Percentiles rank a stretch among this genome's conserved stretches.
phyloP scores from a whole-genome alignment of 192 early-diverging fungal species.

The Umbelopsis sp. region DNA sequence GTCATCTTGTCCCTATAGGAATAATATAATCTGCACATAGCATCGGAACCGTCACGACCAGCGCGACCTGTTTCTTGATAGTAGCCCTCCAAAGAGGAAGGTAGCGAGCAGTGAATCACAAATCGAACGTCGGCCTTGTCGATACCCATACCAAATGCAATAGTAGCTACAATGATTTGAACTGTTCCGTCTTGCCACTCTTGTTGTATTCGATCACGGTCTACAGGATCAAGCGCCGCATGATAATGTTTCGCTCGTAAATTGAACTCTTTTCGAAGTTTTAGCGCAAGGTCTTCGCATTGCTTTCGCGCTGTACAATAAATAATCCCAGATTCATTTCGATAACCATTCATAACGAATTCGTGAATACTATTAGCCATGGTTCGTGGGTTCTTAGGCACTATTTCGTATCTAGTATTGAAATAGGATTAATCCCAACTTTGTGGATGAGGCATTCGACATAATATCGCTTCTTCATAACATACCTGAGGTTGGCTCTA shows the following conservation, averaged over 20 bases:
- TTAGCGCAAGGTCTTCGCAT: conserved; percentile 82
- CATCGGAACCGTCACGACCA: conserved; percentile 86
- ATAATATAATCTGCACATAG: conserved; percentile 87
- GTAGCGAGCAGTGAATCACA: conserved; percentile 91
- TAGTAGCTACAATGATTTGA: conserved; percentile 90
- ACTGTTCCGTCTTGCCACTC: conserved; percentile 78
- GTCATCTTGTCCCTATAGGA: conserved; percentile 70
- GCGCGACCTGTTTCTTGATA: conserved; percentile 97
- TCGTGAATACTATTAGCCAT: conserved; percentile 73
- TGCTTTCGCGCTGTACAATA: conserved; percentile 80
- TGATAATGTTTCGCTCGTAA: conserved; percentile 84
- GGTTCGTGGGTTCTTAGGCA: conserved; percentile 57
- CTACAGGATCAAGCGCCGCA: conserved; percentile 80
- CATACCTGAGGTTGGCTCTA: conserved; percentile 69
- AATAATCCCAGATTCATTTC: conserved; percentile 85
- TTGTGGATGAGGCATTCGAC: too few species aligned
- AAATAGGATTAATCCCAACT: not conserved
- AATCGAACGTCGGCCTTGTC: conserved; percentile 96
- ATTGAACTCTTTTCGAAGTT: conserved; percentile 57
- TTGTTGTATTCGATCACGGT: conserved; percentile 74
- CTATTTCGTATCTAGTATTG: conserved; percentile 61
- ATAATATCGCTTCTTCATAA: too few species aligned
- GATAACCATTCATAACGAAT: conserved; percentile 64
- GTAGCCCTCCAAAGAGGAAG: conserved; percentile 90
- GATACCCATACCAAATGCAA: conserved; percentile 99